Evolutionary conservation across 441 rosid genomes (phyloP), one percentile per base, ranked within the genome.

Genomic region (Dalechampia spathulata): DNA sequence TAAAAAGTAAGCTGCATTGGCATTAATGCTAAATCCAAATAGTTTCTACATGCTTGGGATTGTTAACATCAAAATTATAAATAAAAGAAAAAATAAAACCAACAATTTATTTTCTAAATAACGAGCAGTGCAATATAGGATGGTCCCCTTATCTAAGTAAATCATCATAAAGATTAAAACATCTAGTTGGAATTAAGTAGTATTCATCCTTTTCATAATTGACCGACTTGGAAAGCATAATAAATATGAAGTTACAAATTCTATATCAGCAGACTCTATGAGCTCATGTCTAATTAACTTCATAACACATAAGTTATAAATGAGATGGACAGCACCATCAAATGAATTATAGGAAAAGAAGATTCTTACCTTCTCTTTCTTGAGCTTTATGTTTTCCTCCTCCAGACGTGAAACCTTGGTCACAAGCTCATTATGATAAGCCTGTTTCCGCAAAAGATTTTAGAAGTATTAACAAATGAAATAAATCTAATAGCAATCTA

Each of bases 381-480:
- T 88, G 48, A 88, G 87, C 83, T 86, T 80, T 65, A 81, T 73
- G 55, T 86, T 92, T 70, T 84, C 89, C 81, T 88, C 88, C 77
- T 88, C 90, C 56, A 92, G 65, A 52, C 78, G 78, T 2, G 91
- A 91, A 67, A 91, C 87, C 73, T 91, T 91, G 75, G 68, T 76
- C 77, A 84, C 94, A 69, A 91, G 72, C 66, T 88, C 98, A 70
- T 72, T 84, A 45, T 94, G 87, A 67, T 92, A 92, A 57, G 98
- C 95, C 96, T 92, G 86, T 54, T 55, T 52, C 42, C 53, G 27
- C 9, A 27, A 49, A 37, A 20, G 37, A 36, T 16, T 25, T 38
- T 9, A 57, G 20, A 47, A 37, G 34, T 30, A 3, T 30, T 30
- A 8, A 30, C 23, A 38, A 17, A 21, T 40, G 25, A 52, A 7